phyloP scores from a whole-genome alignment of 2,329 filamentous ascomycete genomes.

The Aspergillus sp. region DNA sequence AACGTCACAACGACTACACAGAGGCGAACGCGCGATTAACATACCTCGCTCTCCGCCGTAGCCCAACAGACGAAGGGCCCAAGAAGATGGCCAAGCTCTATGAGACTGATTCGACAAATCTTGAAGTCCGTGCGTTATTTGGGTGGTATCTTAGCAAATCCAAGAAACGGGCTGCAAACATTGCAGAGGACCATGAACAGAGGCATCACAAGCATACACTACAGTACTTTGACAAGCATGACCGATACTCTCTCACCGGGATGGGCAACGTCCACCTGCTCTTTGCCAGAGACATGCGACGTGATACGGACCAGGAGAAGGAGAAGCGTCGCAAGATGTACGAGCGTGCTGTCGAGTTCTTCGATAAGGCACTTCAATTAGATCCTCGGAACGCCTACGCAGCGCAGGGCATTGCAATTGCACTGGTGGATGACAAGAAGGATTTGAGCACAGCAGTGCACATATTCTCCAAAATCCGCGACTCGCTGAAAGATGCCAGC shows the following conservation, averaged over 20 bases:
- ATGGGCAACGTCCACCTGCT: conserved; percentile 96
- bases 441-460: conserved; percentile 78
- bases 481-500: conserved; percentile 83
- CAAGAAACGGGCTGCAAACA: conserved; percentile 76
- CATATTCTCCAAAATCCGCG: conserved; percentile 85
- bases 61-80: conserved; percentile 80
- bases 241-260: conserved; percentile 90
- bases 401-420: conserved; percentile 92
- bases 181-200: conserved; percentile 87
- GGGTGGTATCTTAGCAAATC: conserved; percentile 93
- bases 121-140: conserved; percentile 89
- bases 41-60: conserved; percentile 81
- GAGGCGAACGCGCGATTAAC: conserved; percentile 86
- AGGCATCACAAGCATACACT: conserved; percentile 95
- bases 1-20: conserved; percentile 85
- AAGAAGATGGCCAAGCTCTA: conserved; percentile 84
- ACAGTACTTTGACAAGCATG: conserved; percentile 93
- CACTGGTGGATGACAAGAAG: conserved; percentile 90
- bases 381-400: conserved; percentile 95
- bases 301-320: conserved; percentile 84
- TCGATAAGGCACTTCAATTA: conserved; percentile 93
- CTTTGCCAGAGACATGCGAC: conserved; percentile 89
- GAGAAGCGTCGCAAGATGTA: conserved; percentile 87
- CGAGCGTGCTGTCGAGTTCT: conserved; percentile 92
- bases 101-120: conserved; percentile 76